Evolutionary conservation across 169 alveolate genomes (phyloP).

Genomic region (Plasmodium fragile): DNA sequence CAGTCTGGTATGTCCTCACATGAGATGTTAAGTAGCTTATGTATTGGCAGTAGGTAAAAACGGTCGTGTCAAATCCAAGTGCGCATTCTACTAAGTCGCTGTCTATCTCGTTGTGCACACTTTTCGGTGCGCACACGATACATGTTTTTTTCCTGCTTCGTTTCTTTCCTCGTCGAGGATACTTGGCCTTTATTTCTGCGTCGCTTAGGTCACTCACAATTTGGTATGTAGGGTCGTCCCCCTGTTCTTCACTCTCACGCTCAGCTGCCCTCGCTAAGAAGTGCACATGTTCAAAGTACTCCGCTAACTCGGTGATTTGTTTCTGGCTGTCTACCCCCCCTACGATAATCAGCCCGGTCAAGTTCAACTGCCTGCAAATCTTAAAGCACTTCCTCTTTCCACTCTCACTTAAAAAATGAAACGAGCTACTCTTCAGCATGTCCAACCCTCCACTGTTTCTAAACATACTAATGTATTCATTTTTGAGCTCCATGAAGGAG

Average conservation of each 20-base stretch:
- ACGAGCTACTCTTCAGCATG: conserved; percentile 96
- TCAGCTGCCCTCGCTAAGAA: neutral
- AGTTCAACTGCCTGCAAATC: conserved; percentile 88
- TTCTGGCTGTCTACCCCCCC: conserved; percentile 98
- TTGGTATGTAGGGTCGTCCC: conserved; percentile 1
- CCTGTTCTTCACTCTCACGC: neutral
- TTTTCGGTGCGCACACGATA: conserved; percentile 96
- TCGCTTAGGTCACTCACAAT: conserved; percentile 57
- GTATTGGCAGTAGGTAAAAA: conserved; percentile 92
- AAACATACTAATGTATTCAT: conserved; percentile 92
- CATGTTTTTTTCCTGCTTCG: conserved; percentile 75
- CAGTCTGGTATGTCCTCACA: conserved; percentile 87
- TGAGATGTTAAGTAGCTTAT: conserved; percentile 92
- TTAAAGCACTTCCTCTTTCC: conserved; percentile 84
- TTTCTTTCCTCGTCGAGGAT: conserved; percentile 48
- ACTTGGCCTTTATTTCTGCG: conserved; percentile 41
- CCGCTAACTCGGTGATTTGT: conserved; percentile 95
- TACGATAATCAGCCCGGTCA: conserved; percentile 95
- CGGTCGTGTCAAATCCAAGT: conserved; percentile 97
- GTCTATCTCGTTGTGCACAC: conserved; percentile 96
- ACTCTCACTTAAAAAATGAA: conserved; percentile 92
- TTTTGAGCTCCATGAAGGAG: conserved; percentile 91
- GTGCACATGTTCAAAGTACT: conserved; percentile 89
- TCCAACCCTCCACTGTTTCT: conserved; percentile 97
- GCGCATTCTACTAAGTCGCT: conserved; percentile 93